Evolutionary conservation across 208 protist genomes (phyloP), one percentile per base, ranked within the genome.

Genomic region (Wallacemonas sp.): DNA sequence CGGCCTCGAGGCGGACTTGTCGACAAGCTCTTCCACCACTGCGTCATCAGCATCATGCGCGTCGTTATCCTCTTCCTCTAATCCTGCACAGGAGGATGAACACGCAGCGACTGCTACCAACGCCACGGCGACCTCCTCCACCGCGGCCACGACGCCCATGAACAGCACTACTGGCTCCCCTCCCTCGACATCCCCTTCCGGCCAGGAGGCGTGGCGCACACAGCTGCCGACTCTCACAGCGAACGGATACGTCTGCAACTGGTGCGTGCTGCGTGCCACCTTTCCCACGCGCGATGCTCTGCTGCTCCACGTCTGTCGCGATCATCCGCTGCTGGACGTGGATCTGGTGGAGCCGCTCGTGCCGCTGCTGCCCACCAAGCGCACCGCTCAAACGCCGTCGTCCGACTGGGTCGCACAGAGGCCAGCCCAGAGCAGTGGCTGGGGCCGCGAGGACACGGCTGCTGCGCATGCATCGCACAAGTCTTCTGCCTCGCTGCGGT

Each of bases 181-280:
- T n/a, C n/a, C n/a, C n/a, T n/a, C n/a, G n/a, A n/a, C n/a, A n/a
- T n/a, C n/a, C n/a, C n/a, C n/a, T n/a, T n/a, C n/a, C n/a, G n/a
- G n/a, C n/a, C n/a, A n/a, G n/a, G 14, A 47, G n/a, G 24, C 16
- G n/a, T 78, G 43, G 52, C 52, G 52, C 8, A 52, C 65, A 46
- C 68, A 72, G 19, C 39, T 90, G 34, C 91, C 91, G 9, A 96
- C 88, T 1, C 49, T 94, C 33, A 74, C 78, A 1, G 71, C 70
- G 0, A 27, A 58, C 3, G 91, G 91, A 26, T 96, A 94, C 71
- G 61, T 81, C 19, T 96, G 91, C 78, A 91, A 96, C 60, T 94
- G 87, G 88, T 96, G 91, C 63, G 72, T 78, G 16, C 23, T 72
- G 38, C 54, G 56, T 8, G 67, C 65, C 16, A 47, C 74, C 24